A percentile compares a stretch with the other conserved stretches of the same genome.
Evolutionary conservation across 495 filamentous ascomycete species (phyloP).

Genomic region (Pseudoneurospora amorphoporcata): DNA sequence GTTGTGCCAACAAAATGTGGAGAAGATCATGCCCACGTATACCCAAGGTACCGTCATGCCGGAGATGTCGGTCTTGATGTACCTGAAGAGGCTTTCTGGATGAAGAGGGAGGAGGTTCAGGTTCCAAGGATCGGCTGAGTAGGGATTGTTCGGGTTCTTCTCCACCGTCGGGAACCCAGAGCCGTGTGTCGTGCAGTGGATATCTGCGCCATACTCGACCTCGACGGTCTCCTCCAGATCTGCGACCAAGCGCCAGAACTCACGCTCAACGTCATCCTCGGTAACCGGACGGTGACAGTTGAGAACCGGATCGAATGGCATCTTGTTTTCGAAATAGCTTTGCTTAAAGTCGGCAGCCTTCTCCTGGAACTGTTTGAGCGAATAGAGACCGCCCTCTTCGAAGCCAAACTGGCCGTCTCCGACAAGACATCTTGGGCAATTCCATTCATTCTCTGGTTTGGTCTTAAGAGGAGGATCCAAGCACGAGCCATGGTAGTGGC

Average conservation of each 20-base stretch:
- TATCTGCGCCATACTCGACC: constrained; percentile 97
- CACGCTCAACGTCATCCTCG: constrained; percentile 91
- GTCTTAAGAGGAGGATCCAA: constrained; percentile 77
- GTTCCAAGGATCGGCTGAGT: constrained; percentile 90
- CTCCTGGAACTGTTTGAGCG: constrained; percentile 90
- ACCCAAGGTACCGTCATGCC: constrained; percentile 99
- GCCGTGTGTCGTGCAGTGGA: constrained; percentile 95
- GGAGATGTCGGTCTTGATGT: constrained; percentile 98
- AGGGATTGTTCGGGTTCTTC: constrained; percentile 73
- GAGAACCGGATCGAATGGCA: constrained; percentile 78
- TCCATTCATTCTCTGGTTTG: constrained; percentile 83
- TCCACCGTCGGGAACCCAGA: constrained; percentile 97
- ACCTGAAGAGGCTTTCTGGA: constrained; percentile 83
- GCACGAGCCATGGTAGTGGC: constrained; percentile 78
- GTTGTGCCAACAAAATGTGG: constrained; percentile 98
- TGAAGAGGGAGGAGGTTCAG: constrained; percentile 88
- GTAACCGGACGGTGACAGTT: constrained; percentile 71
- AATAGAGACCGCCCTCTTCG: constrained; percentile 94
- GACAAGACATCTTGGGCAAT: constrained; percentile 90
- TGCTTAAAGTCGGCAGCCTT: constrained; percentile 93
- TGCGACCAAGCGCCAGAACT: constrained; percentile 94
- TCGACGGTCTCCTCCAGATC: constrained; percentile 91
- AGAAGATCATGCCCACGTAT: constrained; percentile 99
- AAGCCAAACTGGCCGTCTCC: constrained; percentile 97
- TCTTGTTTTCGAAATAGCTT: constrained; percentile 79